A percentile compares a stretch with the other conserved stretches of the same genome.
phyloP scores from a whole-genome alignment of 768 basidiomycete genomes.

The Termitomyces titanicus region DNA sequence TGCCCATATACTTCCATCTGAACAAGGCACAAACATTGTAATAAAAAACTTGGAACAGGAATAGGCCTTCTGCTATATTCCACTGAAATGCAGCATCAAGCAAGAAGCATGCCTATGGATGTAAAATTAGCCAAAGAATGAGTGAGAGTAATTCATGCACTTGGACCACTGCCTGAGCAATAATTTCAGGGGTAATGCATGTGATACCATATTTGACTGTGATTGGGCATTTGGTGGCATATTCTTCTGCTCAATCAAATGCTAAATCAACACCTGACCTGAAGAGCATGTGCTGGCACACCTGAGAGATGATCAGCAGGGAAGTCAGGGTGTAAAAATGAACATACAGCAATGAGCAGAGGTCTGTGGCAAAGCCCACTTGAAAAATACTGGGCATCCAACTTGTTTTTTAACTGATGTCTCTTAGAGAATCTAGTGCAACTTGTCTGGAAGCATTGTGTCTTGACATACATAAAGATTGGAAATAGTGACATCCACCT shows the following conservation, averaged over 20 bases:
- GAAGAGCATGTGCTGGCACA: neutral
- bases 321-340: neutral
- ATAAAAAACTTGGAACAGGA: neutral
- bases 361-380: neutral
- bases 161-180: too few species aligned
- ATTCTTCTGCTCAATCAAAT: too few species aligned
- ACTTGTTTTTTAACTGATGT: neutral
- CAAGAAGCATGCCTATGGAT: neutral
- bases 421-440: neutral
- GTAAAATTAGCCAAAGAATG: neutral
- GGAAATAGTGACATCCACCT: neutral
- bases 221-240: too few species aligned
- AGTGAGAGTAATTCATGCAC: too few species aligned
- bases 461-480: neutral
- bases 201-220: too few species aligned
- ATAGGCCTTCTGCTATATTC: neutral
- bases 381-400: neutral
- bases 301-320: neutral
- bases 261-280: too few species aligned
- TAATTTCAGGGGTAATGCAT: too few species aligned
- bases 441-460: neutral
- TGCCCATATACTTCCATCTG: neutral
- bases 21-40: neutral
- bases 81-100: neutral
- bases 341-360: neutral